phyloP scores from a whole-genome alignment of 371 early-diverging fungal genomes.

The Mortierella sp. region DNA sequence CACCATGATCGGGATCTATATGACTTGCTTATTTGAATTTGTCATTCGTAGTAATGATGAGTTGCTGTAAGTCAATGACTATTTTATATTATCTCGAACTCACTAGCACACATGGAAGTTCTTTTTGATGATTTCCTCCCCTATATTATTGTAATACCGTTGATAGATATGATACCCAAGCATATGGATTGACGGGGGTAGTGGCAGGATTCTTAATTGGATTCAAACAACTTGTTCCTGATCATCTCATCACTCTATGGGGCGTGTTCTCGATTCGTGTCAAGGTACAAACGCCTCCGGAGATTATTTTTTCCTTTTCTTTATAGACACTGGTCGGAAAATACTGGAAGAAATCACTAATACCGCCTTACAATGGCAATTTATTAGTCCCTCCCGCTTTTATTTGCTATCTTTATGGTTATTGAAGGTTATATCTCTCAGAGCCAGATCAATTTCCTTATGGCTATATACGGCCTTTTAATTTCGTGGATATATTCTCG shows the following conservation, averaged over 20 bases:
- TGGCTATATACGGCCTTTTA: slow-evolving; percentile 74
- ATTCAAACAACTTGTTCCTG: slow-evolving; percentile 82
- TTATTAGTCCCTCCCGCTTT: slow-evolving; percentile 57
- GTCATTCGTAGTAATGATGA: slow-evolving; percentile 67
- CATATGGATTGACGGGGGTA: slow-evolving; percentile 78
- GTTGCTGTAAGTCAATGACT: slow-evolving; percentile 66
- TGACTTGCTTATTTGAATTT: slow-evolving; percentile 71
- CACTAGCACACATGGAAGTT: neutral
- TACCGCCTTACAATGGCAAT: neutral
- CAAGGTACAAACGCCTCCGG: slow-evolving; percentile 63
- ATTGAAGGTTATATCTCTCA: slow-evolving; percentile 58
- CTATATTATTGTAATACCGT: neutral
- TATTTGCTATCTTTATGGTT: slow-evolving; percentile 58
- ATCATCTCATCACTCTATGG: slow-evolving; percentile 69
- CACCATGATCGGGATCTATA: slow-evolving; percentile 68
- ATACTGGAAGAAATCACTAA: neutral
- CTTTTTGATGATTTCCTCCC: too few species aligned
- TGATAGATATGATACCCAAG: slow-evolving; percentile 63
- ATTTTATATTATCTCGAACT: neutral
- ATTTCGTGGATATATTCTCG: slow-evolving; percentile 86
- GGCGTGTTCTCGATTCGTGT: slow-evolving; percentile 74
- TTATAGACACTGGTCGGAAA: neutral
- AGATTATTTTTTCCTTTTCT: neutral
- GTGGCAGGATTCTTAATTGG: slow-evolving; percentile 79
- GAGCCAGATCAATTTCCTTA: slow-evolving; percentile 55